Evolutionary conservation across 2,329 filamentous ascomycete species (phyloP), one percentile per base, ranked within the genome.

Genomic region (Fusarium pseudoanthophilum): DNA sequence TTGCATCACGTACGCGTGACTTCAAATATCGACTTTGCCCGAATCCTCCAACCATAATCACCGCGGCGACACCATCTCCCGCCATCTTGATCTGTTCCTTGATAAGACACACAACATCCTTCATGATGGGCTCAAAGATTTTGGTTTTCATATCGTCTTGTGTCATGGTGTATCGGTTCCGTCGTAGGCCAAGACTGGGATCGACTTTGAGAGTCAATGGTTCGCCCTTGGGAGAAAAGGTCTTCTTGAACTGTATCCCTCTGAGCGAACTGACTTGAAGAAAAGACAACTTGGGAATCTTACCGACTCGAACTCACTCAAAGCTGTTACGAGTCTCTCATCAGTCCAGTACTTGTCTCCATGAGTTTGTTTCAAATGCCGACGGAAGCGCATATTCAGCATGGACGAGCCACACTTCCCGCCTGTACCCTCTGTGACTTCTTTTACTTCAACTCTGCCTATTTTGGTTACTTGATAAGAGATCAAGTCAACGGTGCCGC

Each of bases 61-160:
- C 82, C 20, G 84, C 81, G 2, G 81, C 75, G 16, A 83, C 76
- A 16, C 79, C 77, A 26, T 76, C 73, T 21, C 79, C 80, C 7
- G 79, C 82, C 81, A 83, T 80, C 18, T 76, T 73, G 34, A 83
- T 79, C 60, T 83, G 82, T 53, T 83, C 84, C 43, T 83, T 81
- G 52, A 87, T 82, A 9, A 85, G 81, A 5, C 82, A 82, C 6
- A 82, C 78, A n/a, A 84, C 80, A 26, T 84, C 79, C 80, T 79
- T 88, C 81, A 74, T 84, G 73, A 83, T 82, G 10, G 82, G 81
- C 9, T 81, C 80, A 62, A 83, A 82, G 18, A 83, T 81, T 88
- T 75, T 84, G 87, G 80, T 92, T 88, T 76, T 94, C 92, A 81
- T 95, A 88, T 46, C 79, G 90, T 92, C 59, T 80, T 89, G 78